phyloP scores from a whole-genome alignment of 345 rosid species.

The Eucalyptus marginata region DNA sequence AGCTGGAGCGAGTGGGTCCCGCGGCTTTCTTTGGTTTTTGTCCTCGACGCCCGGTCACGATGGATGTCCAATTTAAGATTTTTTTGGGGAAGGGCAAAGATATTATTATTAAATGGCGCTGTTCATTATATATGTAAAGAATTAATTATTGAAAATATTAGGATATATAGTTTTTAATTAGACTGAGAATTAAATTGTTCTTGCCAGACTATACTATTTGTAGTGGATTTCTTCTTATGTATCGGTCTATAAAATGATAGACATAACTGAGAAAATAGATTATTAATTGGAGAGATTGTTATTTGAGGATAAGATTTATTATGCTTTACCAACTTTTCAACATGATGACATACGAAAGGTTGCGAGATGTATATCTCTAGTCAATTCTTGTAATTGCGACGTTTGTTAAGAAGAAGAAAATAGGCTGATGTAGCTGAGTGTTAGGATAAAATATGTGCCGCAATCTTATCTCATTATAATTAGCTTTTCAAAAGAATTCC shows the following conservation, averaged over 20 bases:
- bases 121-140: neutral
- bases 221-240: neutral
- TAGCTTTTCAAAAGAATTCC: neutral
- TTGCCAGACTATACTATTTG: neutral
- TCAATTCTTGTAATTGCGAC: neutral
- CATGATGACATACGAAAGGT: fast-evolving
- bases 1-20: neutral
- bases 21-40: neutral
- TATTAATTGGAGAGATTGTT: neutral
- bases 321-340: neutral
- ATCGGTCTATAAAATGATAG: neutral
- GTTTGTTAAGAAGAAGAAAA: neutral
- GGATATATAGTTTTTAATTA: neutral
- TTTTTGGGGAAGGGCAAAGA: neutral
- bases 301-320: neutral
- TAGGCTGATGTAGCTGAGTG: neutral
- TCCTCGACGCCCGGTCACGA: neutral
- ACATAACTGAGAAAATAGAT: neutral
- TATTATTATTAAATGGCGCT: neutral
- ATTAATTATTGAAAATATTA: neutral
- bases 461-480: neutral
- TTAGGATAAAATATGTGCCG: neutral
- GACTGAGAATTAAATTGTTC: neutral
- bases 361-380: neutral
- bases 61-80: neutral